Conservation (phyloP, 192 early-diverging fungal genomes). For the Funneliformis geosporum region DNA sequence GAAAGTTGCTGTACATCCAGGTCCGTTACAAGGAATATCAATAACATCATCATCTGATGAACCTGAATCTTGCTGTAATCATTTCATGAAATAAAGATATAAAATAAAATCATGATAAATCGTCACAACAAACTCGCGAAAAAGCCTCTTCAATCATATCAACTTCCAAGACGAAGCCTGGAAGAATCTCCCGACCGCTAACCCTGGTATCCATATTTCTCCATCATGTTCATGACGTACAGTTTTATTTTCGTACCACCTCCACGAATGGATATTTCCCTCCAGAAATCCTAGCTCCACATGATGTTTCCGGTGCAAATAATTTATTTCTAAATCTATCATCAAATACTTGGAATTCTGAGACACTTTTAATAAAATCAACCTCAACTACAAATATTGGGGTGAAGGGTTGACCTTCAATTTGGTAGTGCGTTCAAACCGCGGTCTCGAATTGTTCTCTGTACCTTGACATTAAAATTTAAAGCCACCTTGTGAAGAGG, state of each 20-base stretch:
- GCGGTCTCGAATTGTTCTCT: constrained; percentile 15
- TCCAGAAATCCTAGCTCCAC: constrained; percentile 1
- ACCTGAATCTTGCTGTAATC: constrained; percentile 12
- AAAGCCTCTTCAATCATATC: constrained; percentile 1
- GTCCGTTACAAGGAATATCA: neutral
- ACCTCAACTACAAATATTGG: constrained; percentile 33
- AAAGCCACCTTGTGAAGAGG: neutral
- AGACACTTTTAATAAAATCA: neutral
- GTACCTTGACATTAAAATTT: constrained; percentile 3
- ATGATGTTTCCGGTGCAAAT: neutral
- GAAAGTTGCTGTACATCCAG: constrained; percentile 1
- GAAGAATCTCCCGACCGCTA: neutral
- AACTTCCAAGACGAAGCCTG: neutral
- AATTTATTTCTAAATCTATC: constrained; percentile 24
- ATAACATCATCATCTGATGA: neutral
- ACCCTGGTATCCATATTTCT: neutral
- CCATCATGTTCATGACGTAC: constrained; percentile 19
- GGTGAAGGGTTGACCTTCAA: constrained; percentile 23
- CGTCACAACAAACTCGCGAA: constrained; percentile 2
- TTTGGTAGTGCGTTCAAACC: neutral
- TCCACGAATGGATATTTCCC: constrained; percentile 5
- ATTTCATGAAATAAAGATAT: constrained; percentile 10
- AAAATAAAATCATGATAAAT: neutral
- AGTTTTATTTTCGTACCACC: neutral
- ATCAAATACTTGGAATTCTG: neutral